Percentiles rank a stretch among this genome's conserved stretches.
phyloP scores from a whole-genome alignment of 805 yeast species.

The Wickerhamiella allomyrinae region DNA sequence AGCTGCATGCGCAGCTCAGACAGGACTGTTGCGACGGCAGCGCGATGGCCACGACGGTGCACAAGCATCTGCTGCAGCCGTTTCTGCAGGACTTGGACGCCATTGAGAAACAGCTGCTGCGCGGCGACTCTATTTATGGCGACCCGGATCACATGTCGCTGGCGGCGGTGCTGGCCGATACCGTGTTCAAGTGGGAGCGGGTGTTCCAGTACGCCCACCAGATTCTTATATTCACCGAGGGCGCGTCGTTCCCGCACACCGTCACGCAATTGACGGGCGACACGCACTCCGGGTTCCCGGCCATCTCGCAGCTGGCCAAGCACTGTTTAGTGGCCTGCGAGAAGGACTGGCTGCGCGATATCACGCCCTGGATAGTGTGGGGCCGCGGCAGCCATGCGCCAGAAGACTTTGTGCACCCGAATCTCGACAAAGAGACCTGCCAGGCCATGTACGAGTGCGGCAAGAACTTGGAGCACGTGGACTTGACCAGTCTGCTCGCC shows the following conservation, averaged over 20 bases:
- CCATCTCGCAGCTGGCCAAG: neutral
- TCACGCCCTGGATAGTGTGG: slow-evolving; percentile 1
- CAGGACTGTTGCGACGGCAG: neutral
- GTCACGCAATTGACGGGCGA: neutral
- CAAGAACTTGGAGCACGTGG: slow-evolving; percentile 6
- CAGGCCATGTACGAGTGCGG: neutral
- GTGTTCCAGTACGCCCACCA: slow-evolving; percentile 9
- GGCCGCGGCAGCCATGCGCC: neutral
- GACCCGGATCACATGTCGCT: slow-evolving; percentile 10
- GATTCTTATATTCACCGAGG: slow-evolving; percentile 6
- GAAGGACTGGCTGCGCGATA: slow-evolving; percentile 3
- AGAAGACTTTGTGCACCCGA: neutral
- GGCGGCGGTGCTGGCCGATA: slow-evolving; percentile 8
- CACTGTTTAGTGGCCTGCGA: slow-evolving; percentile 2
- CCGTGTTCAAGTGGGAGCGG: slow-evolving; percentile 14
- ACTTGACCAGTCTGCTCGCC: slow-evolving; percentile 1
- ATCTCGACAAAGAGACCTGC: neutral
- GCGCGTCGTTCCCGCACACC: slow-evolving; percentile 1
- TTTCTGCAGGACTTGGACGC: slow-evolving; percentile 8
- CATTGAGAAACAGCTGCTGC: slow-evolving; percentile 11
- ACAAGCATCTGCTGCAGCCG: slow-evolving; percentile 2
- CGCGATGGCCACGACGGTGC: neutral
- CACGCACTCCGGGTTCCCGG: neutral
- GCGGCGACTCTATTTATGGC: slow-evolving; percentile 11
- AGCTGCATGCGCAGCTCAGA: slow-evolving; percentile 7